Base-by-base conservation (phyloP, 2,329 filamentous ascomycete genomes). In the Diaporthe citriasiana region DNA sequence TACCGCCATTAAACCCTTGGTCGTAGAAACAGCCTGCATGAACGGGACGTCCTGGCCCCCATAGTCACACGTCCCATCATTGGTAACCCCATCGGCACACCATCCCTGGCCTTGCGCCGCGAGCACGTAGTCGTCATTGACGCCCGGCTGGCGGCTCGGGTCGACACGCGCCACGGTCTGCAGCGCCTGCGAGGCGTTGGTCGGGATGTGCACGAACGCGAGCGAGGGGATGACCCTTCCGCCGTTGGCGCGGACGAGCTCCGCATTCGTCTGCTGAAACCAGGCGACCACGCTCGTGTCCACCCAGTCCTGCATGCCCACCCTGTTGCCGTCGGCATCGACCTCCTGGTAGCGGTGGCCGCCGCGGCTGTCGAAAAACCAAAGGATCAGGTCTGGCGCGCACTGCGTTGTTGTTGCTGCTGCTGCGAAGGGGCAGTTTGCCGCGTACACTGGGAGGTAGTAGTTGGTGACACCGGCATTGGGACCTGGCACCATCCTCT, bases 331-430 rank as follows among this genome's bases (percentile, higher is more conserved):
- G 2, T 74, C 60, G 2, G 72, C 15, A 69, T 78, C 70, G 3
- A 19, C 42, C 35, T 78, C 56, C 72, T 84, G 84, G 78, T 83
- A 87, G 27, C 80, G 78, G 73, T 82, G 81, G 25, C 88, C 88
- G 50, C 89, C 88, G 57, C 86, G 84, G 73, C 83, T 86, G 79
- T 92, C 90, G 77, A 92, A 92, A 81, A 92, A 92, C 89, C 89
- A 92, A 3, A 92, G 81, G 3, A 92, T 78, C n/a, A 82, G 76
- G 10, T 69, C 74, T 0, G 81, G 81, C 0, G 70, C 47, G 75
- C 78, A 79, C 4, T n/a, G 8, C 0, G 8, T 50, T 15, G 17
- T 38, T 42, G 25, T 8, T 4, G 12, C 22, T 15, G 8, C 33
- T 22, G 38, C 30, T 3, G 42, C 2, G 1, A 25, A 10, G 38